Conservation (phyloP, 2,329 filamentous ascomycete genomes). For the Trichoderma gracile region DNA sequence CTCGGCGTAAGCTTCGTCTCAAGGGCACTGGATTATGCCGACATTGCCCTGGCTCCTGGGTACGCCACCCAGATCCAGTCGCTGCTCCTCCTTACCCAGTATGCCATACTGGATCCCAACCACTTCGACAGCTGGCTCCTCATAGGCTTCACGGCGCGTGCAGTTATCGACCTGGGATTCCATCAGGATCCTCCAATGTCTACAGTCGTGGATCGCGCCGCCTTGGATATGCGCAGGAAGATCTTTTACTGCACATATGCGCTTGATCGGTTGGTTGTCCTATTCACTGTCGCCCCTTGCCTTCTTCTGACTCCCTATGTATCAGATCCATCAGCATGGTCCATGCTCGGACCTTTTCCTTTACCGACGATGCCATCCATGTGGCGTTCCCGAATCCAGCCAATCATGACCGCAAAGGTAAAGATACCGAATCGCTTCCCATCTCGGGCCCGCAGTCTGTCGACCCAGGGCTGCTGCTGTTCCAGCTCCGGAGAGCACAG, state of each 20-base stretch:
- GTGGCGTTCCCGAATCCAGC: constrained; percentile 69
- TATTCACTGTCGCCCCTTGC: not conserved
- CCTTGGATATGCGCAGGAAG: constrained; percentile 74
- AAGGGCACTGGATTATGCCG: constrained; percentile 72
- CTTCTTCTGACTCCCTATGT: constrained; percentile 29
- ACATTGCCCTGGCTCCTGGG: constrained; percentile 81
- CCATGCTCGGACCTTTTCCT: constrained; percentile 84
- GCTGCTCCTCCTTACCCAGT: constrained; percentile 80
- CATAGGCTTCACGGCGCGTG: constrained; percentile 84
- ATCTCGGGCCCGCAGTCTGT: constrained; percentile 53
- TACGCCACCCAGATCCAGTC: constrained; percentile 85
- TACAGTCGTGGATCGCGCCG: constrained; percentile 64
- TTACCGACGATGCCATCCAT: constrained; percentile 83
- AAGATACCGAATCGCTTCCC: constrained; percentile 45
- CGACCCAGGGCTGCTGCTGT: constrained; percentile 73
- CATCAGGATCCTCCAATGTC: constrained; percentile 85
- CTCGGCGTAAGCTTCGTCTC: constrained; percentile 59
- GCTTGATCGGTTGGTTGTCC: constrained; percentile 69
- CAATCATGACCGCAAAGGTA: constrained; percentile 46
- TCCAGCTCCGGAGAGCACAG: constrained; percentile 80
- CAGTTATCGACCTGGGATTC: constrained; percentile 84
- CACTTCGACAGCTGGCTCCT: constrained; percentile 95
- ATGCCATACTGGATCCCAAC: constrained; percentile 83
- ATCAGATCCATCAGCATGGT: constrained; percentile 82
- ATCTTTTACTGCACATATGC: constrained; percentile 92